Evolutionary conservation across 371 early-diverging fungal species (phyloP), one percentile per base, ranked within the genome.

Genomic region (Quaeritorhiza haematococci): DNA sequence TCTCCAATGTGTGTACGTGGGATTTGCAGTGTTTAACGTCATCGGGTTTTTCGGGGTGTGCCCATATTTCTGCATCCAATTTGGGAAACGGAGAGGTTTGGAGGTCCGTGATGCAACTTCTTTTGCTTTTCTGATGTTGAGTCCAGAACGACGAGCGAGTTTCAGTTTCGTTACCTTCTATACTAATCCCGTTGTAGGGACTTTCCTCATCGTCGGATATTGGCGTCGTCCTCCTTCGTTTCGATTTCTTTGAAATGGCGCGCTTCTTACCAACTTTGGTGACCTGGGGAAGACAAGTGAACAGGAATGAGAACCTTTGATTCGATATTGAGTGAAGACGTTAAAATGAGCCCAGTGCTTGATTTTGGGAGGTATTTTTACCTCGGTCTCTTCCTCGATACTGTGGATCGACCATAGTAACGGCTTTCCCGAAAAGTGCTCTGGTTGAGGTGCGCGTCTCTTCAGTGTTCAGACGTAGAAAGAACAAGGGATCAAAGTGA

Each of bases 161-260:
- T 23, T 6, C 8, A 13, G 3, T 32, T 35, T 19, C 26, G 41
- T 29, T n/a, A 69, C 70, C 64, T 38, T 69, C 70, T 29, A 69
- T 56, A 55, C 61, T 58, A 35, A 69, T 66, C n/a, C 55, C 66
- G 3, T 63, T 58, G 48, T 69, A 69, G 3, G 66, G 63, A 28
- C 49, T 43, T 15, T 58, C 66, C 23, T 64, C 64, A 7, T 49
- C 59, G n/a, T n/a, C n/a, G n/a, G n/a, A n/a, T n/a, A n/a, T n/a
- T n/a, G n/a, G 23, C 53, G 21, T 61, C 64, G 10, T 48, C 61
- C 34, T 55, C 38, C 35, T 23, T 41, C 8, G 15, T n/a, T n/a
- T n/a, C n/a, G n/a, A n/a, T n/a, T n/a, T n/a, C n/a, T n/a, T n/a
- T 24, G 60, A 23, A 28, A 69, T 57, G 5, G 53, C 63, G 24